Base-by-base conservation (phyloP, 352 stramenopile species). In the Phytophthora megakarya region DNA sequence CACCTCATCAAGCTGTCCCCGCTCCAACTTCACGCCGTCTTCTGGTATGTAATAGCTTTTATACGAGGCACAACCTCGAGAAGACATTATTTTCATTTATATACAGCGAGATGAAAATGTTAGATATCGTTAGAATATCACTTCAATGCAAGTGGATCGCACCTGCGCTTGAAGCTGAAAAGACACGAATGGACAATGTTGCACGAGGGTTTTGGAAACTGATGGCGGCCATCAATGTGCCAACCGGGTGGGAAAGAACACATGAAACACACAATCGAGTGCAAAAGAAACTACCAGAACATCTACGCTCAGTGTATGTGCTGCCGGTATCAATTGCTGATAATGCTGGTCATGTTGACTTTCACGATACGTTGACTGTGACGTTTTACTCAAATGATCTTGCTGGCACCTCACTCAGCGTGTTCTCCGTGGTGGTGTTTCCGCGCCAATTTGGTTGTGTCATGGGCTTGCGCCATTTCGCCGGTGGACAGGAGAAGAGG, bases 181-280 rank as follows among this genome's bases (percentile, higher is more conserved):
- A n/a, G n/a, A n/a, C n/a, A n/a, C n/a, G n/a, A n/a, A n/a, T n/a
- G n/a, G n/a, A n/a, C n/a, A n/a, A n/a, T n/a, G 44, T 23, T 8
- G 54, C 53, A 5, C 10, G 44, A 13, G 54, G 54, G 10, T 19
- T 1, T 1, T 57, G 45, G 56, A 46, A 64, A 15, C 38, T 57
- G 12, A 7, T 57, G 21, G 37, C 56, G 0, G 56, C 46, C 1
- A 1, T 64, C 0, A 46, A 57, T 44, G 38, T 64, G 16, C 5
- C 37, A 6, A 0, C 9, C 0, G 56, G 2, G 6, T 64, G 44
- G 38, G 45, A 56, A 39, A 50, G 51, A 38, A 23, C 38, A 4
- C 54, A 63, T 18, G 44, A 63, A 16, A 54, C 45, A 23, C 55
- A 63, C 25, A 54, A 63, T 4, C 23, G 55, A 7, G n/a, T n/a